Conservation (phyloP, 2,329 filamentous ascomycete genomes). For the Ascomycota sp. region DNA sequence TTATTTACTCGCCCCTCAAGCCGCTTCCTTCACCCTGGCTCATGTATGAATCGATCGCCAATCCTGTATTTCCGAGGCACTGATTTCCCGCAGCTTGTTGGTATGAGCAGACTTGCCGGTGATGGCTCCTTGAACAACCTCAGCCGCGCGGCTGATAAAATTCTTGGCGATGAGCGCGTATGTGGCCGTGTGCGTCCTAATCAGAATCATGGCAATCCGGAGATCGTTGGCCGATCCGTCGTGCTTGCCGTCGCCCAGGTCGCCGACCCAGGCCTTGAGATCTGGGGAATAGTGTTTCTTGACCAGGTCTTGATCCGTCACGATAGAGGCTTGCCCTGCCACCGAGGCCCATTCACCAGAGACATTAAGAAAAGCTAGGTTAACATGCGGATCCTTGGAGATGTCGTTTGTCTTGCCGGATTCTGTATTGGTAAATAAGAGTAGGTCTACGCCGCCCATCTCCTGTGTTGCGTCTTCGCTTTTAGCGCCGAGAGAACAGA, state of each 20-base stretch:
- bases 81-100: constrained; percentile 59
- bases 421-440: constrained; percentile 85
- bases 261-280: constrained; percentile 72
- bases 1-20: background rate
- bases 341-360: constrained; percentile 75
- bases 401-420: constrained; percentile 76
- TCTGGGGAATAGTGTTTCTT: constrained; percentile 54
- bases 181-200: constrained; percentile 51
- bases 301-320: constrained; percentile 47
- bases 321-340: constrained; percentile 49
- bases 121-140: constrained; percentile 56
- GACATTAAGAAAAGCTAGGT: constrained; percentile 59
- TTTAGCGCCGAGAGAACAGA: background rate
- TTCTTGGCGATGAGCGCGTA: constrained; percentile 48
- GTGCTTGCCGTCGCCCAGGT: constrained; percentile 64
- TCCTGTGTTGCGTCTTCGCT: constrained; percentile 30
- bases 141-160: constrained; percentile 40
- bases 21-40: background rate
- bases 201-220: constrained; percentile 60
- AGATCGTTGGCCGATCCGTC: constrained; percentile 69
- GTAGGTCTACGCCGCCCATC: constrained; percentile 54
- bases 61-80: constrained; percentile 40
- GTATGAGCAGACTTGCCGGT: constrained; percentile 52
- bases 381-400: constrained; percentile 49
- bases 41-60: constrained; percentile 19